Percentiles rank a stretch among this genome's conserved stretches.
Evolutionary conservation across 106 monocot genomes (phyloP).

Genomic region (Xerophyta viscosa): DNA sequence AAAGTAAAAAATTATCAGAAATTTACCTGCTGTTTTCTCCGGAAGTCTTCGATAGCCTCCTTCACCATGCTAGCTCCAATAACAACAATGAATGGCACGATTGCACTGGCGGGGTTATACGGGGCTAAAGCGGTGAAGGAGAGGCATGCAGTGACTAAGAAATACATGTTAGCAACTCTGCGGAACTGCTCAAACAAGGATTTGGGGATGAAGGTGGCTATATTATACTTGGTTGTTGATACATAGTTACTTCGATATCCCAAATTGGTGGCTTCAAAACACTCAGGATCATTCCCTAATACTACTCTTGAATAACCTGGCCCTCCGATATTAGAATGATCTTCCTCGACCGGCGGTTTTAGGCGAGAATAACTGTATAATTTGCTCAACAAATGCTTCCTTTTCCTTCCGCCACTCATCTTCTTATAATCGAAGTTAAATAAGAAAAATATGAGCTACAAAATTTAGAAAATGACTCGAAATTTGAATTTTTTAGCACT

Average conservation of each 20-base stretch:
- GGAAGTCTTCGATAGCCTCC: conserved; percentile 87
- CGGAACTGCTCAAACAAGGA: conserved; percentile 93
- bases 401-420: conserved; percentile 23
- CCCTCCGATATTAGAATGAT: conserved; percentile 75
- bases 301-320: conserved; percentile 67
- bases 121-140: conserved; percentile 72
- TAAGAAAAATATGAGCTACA: no score
- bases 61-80: conserved; percentile 87
- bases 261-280: conserved; percentile 27
- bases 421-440: neutral
- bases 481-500: no score
- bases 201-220: conserved; percentile 76
- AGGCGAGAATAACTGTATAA: conserved; percentile 35
- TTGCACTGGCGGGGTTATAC: conserved; percentile 45
- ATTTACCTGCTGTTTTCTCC: conserved; percentile 67
- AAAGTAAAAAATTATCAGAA: no score
- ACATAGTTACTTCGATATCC: conserved; percentile 56
- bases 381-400: conserved; percentile 25
- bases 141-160: conserved; percentile 54
- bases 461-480: neutral
- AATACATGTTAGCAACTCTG: conserved; percentile 89
- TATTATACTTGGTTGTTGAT: conserved; percentile 80
- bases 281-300: conserved; percentile 56
- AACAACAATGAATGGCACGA: conserved; percentile 61
- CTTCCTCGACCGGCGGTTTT: conserved; percentile 31